Conservation (phyloP, 257 asterid genomes). For the Galeopsis tetrahit region DNA sequence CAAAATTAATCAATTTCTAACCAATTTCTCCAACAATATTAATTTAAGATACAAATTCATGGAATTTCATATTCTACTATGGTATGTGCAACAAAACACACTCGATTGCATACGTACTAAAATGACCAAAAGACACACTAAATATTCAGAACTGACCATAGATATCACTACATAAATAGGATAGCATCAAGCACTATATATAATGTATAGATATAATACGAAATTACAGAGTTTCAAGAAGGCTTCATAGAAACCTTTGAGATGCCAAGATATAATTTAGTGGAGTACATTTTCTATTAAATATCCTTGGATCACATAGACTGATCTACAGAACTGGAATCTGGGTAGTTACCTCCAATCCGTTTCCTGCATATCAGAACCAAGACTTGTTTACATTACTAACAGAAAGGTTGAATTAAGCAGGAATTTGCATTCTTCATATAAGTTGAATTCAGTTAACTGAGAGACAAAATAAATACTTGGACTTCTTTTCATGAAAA, state of each 20-base stretch:
- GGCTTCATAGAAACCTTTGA: not conserved
- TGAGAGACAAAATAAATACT: not conserved
- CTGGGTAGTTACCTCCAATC: conserved; percentile 74
- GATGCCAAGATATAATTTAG: not conserved
- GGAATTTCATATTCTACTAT: too few relatives aligned
- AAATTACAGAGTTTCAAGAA: not conserved
- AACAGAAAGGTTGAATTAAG: not conserved
- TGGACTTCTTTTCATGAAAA: not conserved
- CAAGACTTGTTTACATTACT: not conserved
- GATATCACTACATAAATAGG: too few relatives aligned
- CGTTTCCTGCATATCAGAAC: conserved; percentile 69
- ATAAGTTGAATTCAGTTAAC: not conserved
- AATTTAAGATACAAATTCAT: too few relatives aligned
- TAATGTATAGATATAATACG: not conserved
- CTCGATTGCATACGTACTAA: too few relatives aligned
- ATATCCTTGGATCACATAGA: conserved; percentile 1
- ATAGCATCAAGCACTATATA: not conserved
- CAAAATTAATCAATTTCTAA: too few relatives aligned
- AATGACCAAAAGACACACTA: too few relatives aligned
- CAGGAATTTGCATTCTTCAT: not conserved
- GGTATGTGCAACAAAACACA: too few relatives aligned
- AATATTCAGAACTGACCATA: too few relatives aligned
- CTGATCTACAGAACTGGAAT: conserved; percentile 38
- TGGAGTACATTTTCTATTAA: too few relatives aligned
- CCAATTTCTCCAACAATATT: too few relatives aligned